These are phyloP conservation scores for Bipolaris sorokiniana DNA, from an alignment of 2,329 filamentous ascomycete genomes.

Conservation along the genomic window DNA sequence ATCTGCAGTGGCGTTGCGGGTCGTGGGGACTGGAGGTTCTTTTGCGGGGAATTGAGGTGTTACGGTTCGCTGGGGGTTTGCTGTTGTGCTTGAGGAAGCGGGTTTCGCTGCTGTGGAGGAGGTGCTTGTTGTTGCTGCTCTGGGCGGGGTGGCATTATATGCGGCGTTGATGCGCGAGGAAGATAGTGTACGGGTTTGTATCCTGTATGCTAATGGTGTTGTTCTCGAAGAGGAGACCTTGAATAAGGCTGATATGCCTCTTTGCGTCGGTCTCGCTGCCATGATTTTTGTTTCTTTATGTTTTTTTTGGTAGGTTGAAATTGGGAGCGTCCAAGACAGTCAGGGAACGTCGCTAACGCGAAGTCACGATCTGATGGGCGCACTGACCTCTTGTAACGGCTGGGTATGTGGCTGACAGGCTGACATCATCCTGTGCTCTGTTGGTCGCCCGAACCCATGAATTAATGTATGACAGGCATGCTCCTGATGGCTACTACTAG, in stretches of 20 bases:
- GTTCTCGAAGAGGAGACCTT: conserved; percentile 24
- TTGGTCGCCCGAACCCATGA: too few relatives aligned
- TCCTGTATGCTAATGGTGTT: conserved; percentile 22
- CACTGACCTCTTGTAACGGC: conserved; percentile 4
- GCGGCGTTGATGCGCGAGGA: conserved; percentile 31
- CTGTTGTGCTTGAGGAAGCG: conserved; percentile 11
- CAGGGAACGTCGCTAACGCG: conserved; percentile 15
- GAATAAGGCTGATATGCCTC: conserved; percentile 28
- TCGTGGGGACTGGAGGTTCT: conserved; percentile 45
- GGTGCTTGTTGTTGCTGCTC: conserved; percentile 21
- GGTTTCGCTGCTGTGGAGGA: conserved; percentile 24
- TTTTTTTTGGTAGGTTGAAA: neutral
- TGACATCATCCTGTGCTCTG: too few relatives aligned
- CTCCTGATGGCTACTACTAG: too few relatives aligned
- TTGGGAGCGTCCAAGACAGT: neutral
- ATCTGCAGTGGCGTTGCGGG: conserved; percentile 38
- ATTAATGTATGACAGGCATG: too few relatives aligned
- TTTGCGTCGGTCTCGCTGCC: conserved; percentile 29
- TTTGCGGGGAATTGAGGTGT: conserved; percentile 34
- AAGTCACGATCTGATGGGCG: conserved; percentile 21
- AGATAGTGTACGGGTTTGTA: conserved; percentile 29
- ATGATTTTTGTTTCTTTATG: conserved; percentile 17
- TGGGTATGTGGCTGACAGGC: too few relatives aligned
- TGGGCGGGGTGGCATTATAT: conserved; percentile 28
- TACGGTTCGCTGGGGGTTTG: conserved; percentile 36